A percentile compares a stretch with the other conserved stretches of the same genome.
Evolutionary conservation across 495 filamentous ascomycete species (phyloP).

Genomic region (Hyaloscypha variabilis): DNA sequence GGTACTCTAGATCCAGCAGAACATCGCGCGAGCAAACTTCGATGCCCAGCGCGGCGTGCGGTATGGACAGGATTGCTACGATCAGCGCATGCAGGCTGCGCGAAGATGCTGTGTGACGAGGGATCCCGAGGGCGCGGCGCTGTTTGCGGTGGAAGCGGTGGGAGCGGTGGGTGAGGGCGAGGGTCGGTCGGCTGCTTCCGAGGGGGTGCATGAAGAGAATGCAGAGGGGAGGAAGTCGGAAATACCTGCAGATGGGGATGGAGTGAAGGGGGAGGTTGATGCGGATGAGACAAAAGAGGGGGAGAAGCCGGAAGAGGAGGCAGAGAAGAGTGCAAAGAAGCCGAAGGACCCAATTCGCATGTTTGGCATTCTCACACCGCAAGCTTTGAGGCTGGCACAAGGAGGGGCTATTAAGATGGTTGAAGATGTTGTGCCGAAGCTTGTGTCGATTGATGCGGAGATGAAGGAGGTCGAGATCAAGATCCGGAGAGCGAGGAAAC

Average conservation of each 20-base stretch:
- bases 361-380: slow-evolving; percentile 70
- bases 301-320: not conserved
- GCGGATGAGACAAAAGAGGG: no score
- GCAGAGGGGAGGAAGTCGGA: not conserved
- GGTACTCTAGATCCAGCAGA: slow-evolving; percentile 43
- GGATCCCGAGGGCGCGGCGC: slow-evolving; percentile 19
- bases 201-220: not conserved
- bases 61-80: slow-evolving; percentile 71
- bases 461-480: slow-evolving; percentile 54
- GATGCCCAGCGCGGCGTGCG: slow-evolving; percentile 60
- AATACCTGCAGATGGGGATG: not conserved
- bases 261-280: not conserved
- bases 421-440: slow-evolving; percentile 45
- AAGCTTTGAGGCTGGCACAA: slow-evolving; percentile 63
- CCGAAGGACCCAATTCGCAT: slow-evolving; percentile 62
- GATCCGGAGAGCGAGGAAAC: slow-evolving; percentile 52
- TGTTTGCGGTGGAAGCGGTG: no score
- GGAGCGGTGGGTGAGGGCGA: no score
- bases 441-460: slow-evolving; percentile 42
- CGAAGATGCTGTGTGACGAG: slow-evolving; percentile 38
- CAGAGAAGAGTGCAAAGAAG: slow-evolving; percentile 16
- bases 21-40: slow-evolving; percentile 74
- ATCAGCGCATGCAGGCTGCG: slow-evolving; percentile 70
- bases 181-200: slow-evolving; percentile 9
- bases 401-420: slow-evolving; percentile 42